Percentiles rank a stretch among this genome's conserved stretches.
These are phyloP conservation scores for Letharia columbiana DNA, from an alignment of 495 filamentous ascomycete species.

Conservation along the genomic window DNA sequence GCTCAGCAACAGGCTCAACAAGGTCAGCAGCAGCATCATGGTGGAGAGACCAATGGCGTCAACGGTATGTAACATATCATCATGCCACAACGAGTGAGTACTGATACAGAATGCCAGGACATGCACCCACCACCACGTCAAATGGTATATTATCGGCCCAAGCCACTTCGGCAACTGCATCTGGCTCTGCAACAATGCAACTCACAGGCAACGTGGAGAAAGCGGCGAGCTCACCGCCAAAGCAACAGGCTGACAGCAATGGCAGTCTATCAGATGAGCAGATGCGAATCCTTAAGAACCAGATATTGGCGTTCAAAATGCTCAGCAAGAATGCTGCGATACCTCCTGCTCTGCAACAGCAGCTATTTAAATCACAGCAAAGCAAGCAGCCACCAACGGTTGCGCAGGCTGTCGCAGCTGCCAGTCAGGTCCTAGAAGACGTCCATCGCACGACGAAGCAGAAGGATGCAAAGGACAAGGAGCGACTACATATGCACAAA, in stretches of 20 bases:
- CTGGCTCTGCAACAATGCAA: conserved; percentile 24
- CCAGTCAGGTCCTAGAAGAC: conserved; percentile 45
- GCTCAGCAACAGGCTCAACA: conserved; percentile 40
- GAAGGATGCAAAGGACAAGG: conserved; percentile 21
- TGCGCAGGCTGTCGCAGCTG: conserved; percentile 47
- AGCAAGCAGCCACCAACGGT: conserved; percentile 49
- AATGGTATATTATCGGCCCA: conserved; percentile 34
- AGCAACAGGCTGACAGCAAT: conserved; percentile 33
- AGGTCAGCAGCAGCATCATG: conserved; percentile 37
- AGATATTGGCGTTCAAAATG: conserved; percentile 75
- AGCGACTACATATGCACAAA: conserved; percentile 44
- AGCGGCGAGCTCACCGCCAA: conserved; percentile 25
- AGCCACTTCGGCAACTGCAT: conserved; percentile 32
- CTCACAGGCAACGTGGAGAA: conserved; percentile 21
- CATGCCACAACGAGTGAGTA: background rate
- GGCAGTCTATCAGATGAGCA: conserved; percentile 62
- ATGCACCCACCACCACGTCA: conserved; percentile 25
- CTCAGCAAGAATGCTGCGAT: conserved; percentile 74
- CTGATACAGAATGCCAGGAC: conserved; percentile 14
- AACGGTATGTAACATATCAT: conserved; percentile 35
- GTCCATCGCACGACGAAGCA: conserved; percentile 30
- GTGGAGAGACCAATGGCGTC: conserved; percentile 38
- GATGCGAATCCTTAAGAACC: conserved; percentile 58
- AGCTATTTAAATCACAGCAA: conserved; percentile 64
- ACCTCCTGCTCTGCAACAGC: conserved; percentile 61